These are phyloP conservation scores for Neurospora sp. DNA, from an alignment of 2,329 filamentous ascomycete species.

Conservation along the genomic window DNA sequence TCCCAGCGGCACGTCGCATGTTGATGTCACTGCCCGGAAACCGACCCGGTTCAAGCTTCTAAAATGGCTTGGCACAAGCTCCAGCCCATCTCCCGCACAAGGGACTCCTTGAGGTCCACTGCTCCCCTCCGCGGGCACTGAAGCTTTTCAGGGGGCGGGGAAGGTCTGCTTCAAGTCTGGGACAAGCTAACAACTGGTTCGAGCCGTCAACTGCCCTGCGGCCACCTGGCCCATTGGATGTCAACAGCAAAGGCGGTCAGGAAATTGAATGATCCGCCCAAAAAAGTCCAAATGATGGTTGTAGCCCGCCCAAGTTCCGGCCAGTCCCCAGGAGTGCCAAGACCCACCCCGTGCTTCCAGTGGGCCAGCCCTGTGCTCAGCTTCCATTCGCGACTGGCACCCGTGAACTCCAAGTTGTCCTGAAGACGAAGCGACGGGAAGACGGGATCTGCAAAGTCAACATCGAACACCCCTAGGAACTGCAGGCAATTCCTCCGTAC, in stretches of 20 bases:
- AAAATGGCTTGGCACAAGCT: background rate
- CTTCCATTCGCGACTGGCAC: conserved; percentile 11
- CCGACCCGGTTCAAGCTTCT: background rate
- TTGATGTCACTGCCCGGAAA: conserved; percentile 15
- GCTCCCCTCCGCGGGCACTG: background rate
- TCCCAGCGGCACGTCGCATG: background rate
- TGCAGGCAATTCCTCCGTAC: conserved; percentile 9
- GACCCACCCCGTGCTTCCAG: background rate
- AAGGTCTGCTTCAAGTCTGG: background rate
- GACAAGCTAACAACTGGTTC: background rate
- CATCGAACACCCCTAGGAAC: conserved; percentile 26
- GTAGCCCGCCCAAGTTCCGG: background rate
- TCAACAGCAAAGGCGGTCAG: conserved; percentile 4
- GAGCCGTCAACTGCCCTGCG: background rate
- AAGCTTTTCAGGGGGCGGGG: background rate
- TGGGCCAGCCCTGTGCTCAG: conserved; percentile 8
- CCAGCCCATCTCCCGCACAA: background rate
- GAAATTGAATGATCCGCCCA: conserved; percentile 14
- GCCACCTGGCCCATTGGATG: background rate
- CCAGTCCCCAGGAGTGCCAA: conserved; percentile 2
- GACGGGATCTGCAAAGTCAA: conserved; percentile 4
- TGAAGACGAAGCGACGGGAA: conserved; percentile 6
- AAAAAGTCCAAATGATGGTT: conserved; percentile 4
- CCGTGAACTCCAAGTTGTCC: conserved; percentile 16
- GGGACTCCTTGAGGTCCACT: background rate